These are phyloP conservation scores for Fusarium buharicum DNA, from an alignment of 2,329 filamentous ascomycete species.

Conservation along the genomic window DNA sequence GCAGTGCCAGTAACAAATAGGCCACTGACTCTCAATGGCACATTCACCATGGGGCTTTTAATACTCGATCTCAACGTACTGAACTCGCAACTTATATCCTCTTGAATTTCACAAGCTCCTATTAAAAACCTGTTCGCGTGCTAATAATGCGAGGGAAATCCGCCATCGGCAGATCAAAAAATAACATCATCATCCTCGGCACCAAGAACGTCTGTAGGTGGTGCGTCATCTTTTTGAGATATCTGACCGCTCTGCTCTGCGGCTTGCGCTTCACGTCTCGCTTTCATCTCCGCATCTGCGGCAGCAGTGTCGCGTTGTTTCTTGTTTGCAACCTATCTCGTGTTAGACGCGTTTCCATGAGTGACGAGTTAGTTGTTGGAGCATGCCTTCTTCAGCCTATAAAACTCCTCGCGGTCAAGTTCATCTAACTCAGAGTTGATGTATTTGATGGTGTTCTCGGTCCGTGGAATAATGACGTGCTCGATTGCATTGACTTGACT, in stretches of 20 bases:
- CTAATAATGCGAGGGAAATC: neutral
- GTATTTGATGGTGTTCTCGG: slow-evolving; percentile 99
- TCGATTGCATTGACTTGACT: slow-evolving; percentile 88
- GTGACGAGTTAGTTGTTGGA: neutral
- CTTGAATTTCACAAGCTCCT: neutral
- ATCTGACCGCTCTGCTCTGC: slow-evolving; percentile 48
- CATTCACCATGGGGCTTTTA: neutral
- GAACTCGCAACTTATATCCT: neutral
- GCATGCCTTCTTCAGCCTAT: slow-evolving; percentile 85
- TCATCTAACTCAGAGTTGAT: slow-evolving; percentile 99
- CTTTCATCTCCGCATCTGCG: slow-evolving; percentile 79
- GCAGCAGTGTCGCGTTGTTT: slow-evolving; percentile 81
- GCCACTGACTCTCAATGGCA: neutral
- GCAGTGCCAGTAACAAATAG: slow-evolving; percentile 2
- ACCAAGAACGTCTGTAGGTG: slow-evolving; percentile 73
- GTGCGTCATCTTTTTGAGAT: slow-evolving; percentile 52
- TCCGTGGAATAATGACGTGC: slow-evolving; percentile 96
- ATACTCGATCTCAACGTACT: neutral
- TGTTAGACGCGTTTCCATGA: slow-evolving; percentile 13
- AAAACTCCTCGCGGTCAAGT: slow-evolving; percentile 97
- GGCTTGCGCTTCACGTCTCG: slow-evolving; percentile 68
- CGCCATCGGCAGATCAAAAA: slow-evolving; percentile 64
- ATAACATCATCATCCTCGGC: slow-evolving; percentile 86
- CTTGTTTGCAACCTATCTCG: slow-evolving; percentile 74
- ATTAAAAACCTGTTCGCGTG: neutral